Base-by-base conservation (phyloP, 192 early-diverging fungal genomes). In the Backusella morwellensis region DNA sequence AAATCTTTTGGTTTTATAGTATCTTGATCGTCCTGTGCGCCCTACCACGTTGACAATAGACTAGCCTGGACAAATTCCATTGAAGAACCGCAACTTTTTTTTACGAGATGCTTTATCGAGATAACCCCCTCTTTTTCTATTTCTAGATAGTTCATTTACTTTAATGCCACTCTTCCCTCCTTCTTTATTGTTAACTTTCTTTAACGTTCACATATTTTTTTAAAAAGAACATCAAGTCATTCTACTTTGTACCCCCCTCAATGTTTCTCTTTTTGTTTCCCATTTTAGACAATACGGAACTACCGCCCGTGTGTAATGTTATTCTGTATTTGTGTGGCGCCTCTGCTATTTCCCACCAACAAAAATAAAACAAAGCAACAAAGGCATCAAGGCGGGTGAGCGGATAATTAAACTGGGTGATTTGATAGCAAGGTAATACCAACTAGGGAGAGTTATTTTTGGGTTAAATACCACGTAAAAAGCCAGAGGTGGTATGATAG, bases 391-490 rank as follows among this genome's bases (percentile, higher is more conserved):
- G 56, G 23, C 56, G 56, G 23, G 23, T 63, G 56, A 26, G 56
- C 56, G 56, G 56, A 26, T 63, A 63, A 63, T 63, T 29, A 63
- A 63, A 29, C 56, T 63, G 47, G 47, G 47, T 50, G 56, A 63
- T 63, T 63, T 63, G 56, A 56, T 56, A 56, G 54, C 54, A 56
- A 56, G 21, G 54, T 56, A 56, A 56, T 56, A 56, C 42, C 54
- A 56, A 12, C 21, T 23, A 56, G 21, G 54, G 54, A 56, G 54
- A 26, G 54, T 56, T 56, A 56, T 23, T 56, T 56, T 56, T 56
- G 54, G 54, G 54, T n/a, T 23, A 23, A 21, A 23, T 19, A 11
- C 19, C 38, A 44, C 42, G 42, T 44, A 44, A 44, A 44, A 44
- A 44, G 42, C 15, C 15, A 44, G 42, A 44, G 42, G 21, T 50